phyloP scores from a whole-genome alignment of 2,329 filamentous ascomycete genomes.

The Exserohilum turcica region DNA sequence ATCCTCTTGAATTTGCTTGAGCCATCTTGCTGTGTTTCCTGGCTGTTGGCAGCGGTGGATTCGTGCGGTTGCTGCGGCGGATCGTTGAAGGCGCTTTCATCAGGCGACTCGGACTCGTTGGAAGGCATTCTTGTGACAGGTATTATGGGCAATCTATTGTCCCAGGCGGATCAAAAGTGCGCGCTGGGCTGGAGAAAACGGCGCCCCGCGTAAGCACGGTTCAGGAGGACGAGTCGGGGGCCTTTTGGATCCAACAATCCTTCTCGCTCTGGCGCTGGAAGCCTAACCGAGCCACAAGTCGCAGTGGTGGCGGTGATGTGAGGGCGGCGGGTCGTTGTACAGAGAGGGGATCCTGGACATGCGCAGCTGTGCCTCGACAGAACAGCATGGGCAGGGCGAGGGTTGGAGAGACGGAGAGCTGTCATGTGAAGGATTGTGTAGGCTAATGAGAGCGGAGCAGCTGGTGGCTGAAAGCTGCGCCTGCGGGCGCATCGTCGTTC shows the following conservation, averaged over 20 bases:
- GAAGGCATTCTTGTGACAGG: constrained; percentile 34
- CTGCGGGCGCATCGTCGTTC: constrained; percentile 19
- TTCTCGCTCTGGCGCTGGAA: background rate
- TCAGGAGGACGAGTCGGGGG: constrained; percentile 1
- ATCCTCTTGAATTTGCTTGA: constrained; percentile 72
- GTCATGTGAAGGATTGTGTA: constrained; percentile 5
- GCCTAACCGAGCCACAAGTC: background rate
- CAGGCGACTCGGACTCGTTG: constrained; percentile 43
- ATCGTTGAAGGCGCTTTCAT: constrained; percentile 62
- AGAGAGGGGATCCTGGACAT: constrained; percentile 4
- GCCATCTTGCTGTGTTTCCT: constrained; percentile 53
- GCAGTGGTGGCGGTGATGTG: constrained; percentile 2
- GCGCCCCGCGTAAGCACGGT: constrained; percentile 28
- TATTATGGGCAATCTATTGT: constrained; percentile 1
- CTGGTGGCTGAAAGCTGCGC: constrained; percentile 17
- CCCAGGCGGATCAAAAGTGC: constrained; percentile 14
- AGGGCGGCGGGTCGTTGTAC: background rate
- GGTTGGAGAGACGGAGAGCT: constrained; percentile 8
- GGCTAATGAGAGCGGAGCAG: constrained; percentile 14
- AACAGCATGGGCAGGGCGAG: constrained; percentile 6
- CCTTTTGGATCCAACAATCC: constrained; percentile 1
- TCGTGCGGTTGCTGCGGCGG: constrained; percentile 52
- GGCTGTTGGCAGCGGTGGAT: constrained; percentile 46
- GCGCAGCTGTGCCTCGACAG: constrained; percentile 16
- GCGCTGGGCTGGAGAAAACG: constrained; percentile 5